Percentiles rank a stretch among this genome's conserved stretches.
These are phyloP conservation scores for Kwoniella europaea DNA, from an alignment of 768 basidiomycete genomes.

Conservation along the genomic window DNA sequence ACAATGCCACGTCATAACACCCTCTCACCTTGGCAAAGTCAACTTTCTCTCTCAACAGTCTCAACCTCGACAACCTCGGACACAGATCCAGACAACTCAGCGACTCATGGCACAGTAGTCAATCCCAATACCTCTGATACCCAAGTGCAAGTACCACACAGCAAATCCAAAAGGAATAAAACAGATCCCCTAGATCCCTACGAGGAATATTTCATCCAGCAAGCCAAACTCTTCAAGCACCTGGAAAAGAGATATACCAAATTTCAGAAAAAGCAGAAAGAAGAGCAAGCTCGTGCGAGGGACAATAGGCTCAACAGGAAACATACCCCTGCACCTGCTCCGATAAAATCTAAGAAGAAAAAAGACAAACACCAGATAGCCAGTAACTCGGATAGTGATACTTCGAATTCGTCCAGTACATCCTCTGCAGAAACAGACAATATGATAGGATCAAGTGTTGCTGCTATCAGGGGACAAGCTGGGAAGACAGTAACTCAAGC, in stretches of 20 bases:
- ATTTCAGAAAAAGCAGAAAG: slow-evolving; percentile 31
- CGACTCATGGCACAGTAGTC: too few species aligned
- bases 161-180: background rate
- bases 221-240: slow-evolving; percentile 36
- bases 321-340: slow-evolving; percentile 1
- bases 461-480: slow-evolving; percentile 2
- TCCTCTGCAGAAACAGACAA: slow-evolving; percentile 1
- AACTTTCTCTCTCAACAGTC: background rate
- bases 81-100: background rate
- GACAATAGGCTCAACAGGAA: slow-evolving; percentile 15
- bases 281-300: slow-evolving; percentile 33
- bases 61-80: background rate
- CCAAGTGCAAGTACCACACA: background rate
- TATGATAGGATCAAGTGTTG: slow-evolving; percentile 23
- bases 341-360: slow-evolving; percentile 7
- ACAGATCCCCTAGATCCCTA: slow-evolving; percentile 8
- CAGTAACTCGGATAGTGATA: background rate
- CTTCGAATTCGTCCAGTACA: background rate
- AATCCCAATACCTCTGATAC: background rate
- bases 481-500: background rate
- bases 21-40: background rate
- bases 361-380: background rate
- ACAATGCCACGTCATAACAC: slow-evolving; percentile 14
- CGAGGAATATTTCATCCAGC: slow-evolving; percentile 44
- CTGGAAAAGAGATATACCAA: slow-evolving; percentile 41